A percentile compares a stretch with the other conserved stretches of the same genome.
phyloP scores from a whole-genome alignment of 345 rosid genomes.

The Eucalyptus melliodora region DNA sequence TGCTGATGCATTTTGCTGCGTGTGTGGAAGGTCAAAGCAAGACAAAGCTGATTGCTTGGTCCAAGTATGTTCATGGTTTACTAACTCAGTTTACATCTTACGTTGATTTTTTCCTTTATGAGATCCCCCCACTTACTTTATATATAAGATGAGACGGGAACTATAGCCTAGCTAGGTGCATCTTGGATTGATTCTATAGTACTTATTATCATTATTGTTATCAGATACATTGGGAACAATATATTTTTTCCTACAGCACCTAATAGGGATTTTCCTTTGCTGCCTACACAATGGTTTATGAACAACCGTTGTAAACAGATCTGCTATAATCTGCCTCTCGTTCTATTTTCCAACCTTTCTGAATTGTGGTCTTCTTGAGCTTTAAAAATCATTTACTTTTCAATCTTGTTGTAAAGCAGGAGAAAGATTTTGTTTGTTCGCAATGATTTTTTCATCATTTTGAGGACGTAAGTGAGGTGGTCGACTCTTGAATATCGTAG shows the following conservation, averaged over 20 bases:
- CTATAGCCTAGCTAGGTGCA: not conserved
- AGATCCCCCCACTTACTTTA: not conserved
- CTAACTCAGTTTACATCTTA: not conserved
- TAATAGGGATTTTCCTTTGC: not conserved
- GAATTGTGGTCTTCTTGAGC: not conserved
- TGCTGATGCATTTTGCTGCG: not conserved
- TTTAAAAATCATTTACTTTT: not conserved
- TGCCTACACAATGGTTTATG: not conserved
- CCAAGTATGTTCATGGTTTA: not conserved
- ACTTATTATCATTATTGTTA: not conserved
- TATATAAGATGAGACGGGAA: not conserved
- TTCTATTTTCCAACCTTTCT: not conserved
- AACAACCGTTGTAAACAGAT: not conserved
- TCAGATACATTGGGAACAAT: not conserved
- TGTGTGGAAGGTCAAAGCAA: not conserved
- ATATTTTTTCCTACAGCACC: not conserved
- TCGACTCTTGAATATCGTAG: not conserved
- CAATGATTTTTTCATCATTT: not conserved
- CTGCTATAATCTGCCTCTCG: not conserved
- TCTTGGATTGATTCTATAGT: not conserved
- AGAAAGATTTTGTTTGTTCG: not conserved
- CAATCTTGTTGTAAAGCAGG: not conserved
- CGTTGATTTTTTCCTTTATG: not conserved
- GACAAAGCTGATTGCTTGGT: not conserved
- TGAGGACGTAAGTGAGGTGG: not conserved